Evolutionary conservation across 805 yeast species (phyloP).

Genomic region (Candida khao-thaluensis): DNA sequence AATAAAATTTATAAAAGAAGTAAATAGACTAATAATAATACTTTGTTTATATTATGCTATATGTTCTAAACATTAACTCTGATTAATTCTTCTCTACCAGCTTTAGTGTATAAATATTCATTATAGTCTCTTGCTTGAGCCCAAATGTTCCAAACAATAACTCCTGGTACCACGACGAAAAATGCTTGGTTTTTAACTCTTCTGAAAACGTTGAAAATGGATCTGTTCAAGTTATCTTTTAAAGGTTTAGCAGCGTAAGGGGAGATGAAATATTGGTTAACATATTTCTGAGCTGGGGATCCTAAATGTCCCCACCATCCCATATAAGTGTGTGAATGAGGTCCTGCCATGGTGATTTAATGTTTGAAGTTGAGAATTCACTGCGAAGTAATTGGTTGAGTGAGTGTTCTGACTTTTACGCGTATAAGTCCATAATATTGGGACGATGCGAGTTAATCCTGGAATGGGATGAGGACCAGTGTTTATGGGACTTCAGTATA

Average conservation of each 20-base stretch:
- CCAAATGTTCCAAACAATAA: conserved; percentile 85
- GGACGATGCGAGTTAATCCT: conserved; percentile 3
- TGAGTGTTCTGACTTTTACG: background rate
- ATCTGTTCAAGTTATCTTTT: conserved; percentile 79
- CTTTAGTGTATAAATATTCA: conserved; percentile 93
- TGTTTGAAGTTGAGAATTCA: conserved; percentile 4
- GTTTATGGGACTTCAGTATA: too few species aligned
- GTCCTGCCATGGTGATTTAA: conserved; percentile 26
- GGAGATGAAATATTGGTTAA: conserved; percentile 86
- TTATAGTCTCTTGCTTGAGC: conserved; percentile 84
- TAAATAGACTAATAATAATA: conserved; percentile 46
- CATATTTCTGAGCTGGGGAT: conserved; percentile 81
- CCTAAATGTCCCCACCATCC: conserved; percentile 98
- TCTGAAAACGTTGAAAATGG: conserved; percentile 91
- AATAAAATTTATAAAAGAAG: conserved; percentile 91
- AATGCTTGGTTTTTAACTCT: conserved; percentile 85
- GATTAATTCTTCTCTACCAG: conserved; percentile 92
- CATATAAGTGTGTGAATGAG: conserved; percentile 71
- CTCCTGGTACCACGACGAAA: conserved; percentile 74
- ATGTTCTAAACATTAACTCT: conserved; percentile 46
- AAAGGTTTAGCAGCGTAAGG: conserved; percentile 92
- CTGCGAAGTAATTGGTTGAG: conserved; percentile 6
- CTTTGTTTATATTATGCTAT: conserved; percentile 1
- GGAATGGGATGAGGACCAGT: too few species aligned
- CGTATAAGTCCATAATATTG: too few species aligned